These are phyloP conservation scores for Dictyostelium intermedium DNA, from an alignment of 78 protist species.

Conservation along the genomic window DNA sequence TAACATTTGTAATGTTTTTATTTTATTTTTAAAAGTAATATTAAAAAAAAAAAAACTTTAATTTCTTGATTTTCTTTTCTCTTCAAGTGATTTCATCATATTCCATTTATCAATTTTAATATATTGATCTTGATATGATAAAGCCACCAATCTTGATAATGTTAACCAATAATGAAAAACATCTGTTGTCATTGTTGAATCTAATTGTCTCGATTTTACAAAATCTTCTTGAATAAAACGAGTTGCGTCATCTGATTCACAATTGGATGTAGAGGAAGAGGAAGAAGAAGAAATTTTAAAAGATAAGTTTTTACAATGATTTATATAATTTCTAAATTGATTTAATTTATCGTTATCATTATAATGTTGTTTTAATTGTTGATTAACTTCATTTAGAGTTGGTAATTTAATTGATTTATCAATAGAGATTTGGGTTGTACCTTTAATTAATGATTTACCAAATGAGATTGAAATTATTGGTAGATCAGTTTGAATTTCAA, in stretches of 20 bases:
- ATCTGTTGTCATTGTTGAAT: slow-evolving; percentile 12
- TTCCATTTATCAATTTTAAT: slow-evolving; percentile 38
- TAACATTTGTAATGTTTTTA: not conserved
- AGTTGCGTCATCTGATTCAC: slow-evolving; percentile 16
- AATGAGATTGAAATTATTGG: not conserved
- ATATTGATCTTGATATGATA: slow-evolving; percentile 35
- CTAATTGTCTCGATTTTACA: slow-evolving; percentile 48
- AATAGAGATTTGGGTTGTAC: not conserved
- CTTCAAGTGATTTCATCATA: slow-evolving; percentile 26
- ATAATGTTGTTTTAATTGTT: not conserved
- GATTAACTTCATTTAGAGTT: not conserved
- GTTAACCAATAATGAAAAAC: slow-evolving; percentile 66
- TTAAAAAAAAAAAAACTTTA: not conserved
- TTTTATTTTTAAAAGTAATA: not conserved
- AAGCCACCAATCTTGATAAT: slow-evolving; percentile 9
- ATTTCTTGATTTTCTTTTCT: slow-evolving; percentile 7
- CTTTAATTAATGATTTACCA: slow-evolving; percentile 47
- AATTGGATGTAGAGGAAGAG: not conserved
- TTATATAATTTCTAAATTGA: not conserved
- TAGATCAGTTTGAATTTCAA: slow-evolving; percentile 56
- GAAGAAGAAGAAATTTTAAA: not conserved
- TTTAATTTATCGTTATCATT: not conserved
- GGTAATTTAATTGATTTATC: not conserved
- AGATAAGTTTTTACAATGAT: not conserved
- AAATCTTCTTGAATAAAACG: slow-evolving; percentile 46